Evolutionary conservation across 2,329 filamentous ascomycete genomes (phyloP), one percentile per base, ranked within the genome.

Genomic region (Aspergillus ochraceus): DNA sequence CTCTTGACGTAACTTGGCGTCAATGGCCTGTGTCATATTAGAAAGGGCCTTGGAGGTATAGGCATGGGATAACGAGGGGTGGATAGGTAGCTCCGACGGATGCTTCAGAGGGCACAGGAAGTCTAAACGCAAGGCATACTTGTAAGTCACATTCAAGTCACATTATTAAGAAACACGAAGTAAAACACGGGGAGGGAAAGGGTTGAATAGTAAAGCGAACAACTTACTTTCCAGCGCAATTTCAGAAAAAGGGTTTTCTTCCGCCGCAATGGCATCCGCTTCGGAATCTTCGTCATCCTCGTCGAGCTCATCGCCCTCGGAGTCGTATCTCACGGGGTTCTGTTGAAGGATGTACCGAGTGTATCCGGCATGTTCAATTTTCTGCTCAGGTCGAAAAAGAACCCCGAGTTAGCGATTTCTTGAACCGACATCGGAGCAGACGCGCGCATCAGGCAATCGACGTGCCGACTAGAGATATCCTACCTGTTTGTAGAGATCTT

Each of bases 251-350:
- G 86, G 83, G 68, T 88, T 85, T 63, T 87, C 85, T 66, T 86
- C 84, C 26, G 81, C 79, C n/a, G 83, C 83, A 50, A 80, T 78
- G 22, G 82, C 81, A 66, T 84, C 83, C n/a, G 82, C 83, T 58
- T 85, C 83, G 53, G 83, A 81, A 65, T 85, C 82, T 67, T 82
- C 82, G 69, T 86, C 84, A 59, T 83, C 81, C 22, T 81, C 80
- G 39, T 86, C 84, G 52, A 87, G 78, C 61, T 87, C 81, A 63
- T 86, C 85, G 56, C 86, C 86, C 68, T 88, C 84, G n/a, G 83
- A 83, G 68, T 89, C 86, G 71, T 84, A 86, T 63, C 83, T 81
- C 54, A 79, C 77, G 6, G 86, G 86, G 60, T 87, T 88, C 46
- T 77, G 80, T 64, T 81, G 79, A 52, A 88, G 77, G 54, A 87